A percentile compares a stretch with the other conserved stretches of the same genome.
These are phyloP conservation scores for Withania somnifera DNA, from an alignment of 305 asterid species.

Conservation along the genomic window DNA sequence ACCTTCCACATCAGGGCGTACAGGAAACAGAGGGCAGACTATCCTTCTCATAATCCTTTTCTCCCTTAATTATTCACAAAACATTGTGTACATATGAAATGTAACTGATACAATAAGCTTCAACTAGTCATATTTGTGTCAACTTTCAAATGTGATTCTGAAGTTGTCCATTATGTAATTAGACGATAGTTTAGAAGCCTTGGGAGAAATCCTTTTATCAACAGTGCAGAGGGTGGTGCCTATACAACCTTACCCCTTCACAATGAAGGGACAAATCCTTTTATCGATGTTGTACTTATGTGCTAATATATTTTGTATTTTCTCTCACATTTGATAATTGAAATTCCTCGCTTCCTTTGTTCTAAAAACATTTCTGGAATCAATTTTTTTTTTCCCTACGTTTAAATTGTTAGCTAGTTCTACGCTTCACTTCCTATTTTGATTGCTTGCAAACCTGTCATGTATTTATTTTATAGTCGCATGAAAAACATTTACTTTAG, in stretches of 20 bases:
- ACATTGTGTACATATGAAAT: background rate
- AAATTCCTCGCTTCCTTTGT: background rate
- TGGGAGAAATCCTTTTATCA: background rate
- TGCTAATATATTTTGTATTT: background rate
- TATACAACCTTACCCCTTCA: too few relatives aligned
- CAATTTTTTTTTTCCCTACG: too few relatives aligned
- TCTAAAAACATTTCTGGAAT: background rate
- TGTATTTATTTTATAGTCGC: too few relatives aligned
- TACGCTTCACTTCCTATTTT: too few relatives aligned
- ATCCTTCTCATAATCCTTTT: conserved; percentile 59
- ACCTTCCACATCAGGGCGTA: conserved; percentile 37
- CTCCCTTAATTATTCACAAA: conserved; percentile 33
- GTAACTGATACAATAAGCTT: background rate
- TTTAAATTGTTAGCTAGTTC: too few relatives aligned
- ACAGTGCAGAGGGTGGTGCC: too few relatives aligned
- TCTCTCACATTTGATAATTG: background rate
- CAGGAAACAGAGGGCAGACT: conserved; percentile 33
- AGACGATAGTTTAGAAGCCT: background rate
- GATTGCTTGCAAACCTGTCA: too few relatives aligned
- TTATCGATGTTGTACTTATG: background rate
- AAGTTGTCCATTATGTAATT: background rate
- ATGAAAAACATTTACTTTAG: too few relatives aligned
- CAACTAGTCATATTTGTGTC: too few relatives aligned
- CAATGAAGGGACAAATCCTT: background rate
- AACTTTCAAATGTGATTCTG: too few relatives aligned